phyloP scores from a whole-genome alignment of 148 eudicot species.

The Chenopodium formosanum region DNA sequence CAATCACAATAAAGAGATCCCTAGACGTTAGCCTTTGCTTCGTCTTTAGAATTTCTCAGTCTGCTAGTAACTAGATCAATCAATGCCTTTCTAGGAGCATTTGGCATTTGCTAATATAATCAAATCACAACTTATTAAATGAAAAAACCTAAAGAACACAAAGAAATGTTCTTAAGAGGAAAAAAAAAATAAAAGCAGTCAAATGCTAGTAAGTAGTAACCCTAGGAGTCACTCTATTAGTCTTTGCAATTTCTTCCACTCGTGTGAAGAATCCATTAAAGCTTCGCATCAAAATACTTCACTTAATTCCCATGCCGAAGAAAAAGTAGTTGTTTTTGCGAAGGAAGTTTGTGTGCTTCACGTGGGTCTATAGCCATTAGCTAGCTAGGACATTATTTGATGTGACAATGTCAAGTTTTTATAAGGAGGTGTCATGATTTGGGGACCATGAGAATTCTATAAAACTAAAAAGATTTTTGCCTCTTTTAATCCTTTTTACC shows the following conservation, averaged over 20 bases:
- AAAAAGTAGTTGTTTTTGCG: neutral
- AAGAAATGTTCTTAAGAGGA: neutral
- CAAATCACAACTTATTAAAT: too few species aligned
- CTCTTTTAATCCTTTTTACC: neutral
- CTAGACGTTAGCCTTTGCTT: too few species aligned
- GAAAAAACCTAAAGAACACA: neutral
- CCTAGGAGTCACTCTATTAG: constrained; percentile 1
- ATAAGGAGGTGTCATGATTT: neutral
- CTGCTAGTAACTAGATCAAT: neutral
- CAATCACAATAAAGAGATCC: too few species aligned
- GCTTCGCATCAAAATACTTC: neutral
- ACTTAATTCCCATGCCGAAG: too few species aligned
- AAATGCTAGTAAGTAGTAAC: constrained; percentile 8
- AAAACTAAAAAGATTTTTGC: neutral
- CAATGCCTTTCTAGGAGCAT: neutral
- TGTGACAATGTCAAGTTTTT: neutral
- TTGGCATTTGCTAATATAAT: constrained; percentile 2
- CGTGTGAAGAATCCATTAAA: constrained; percentile 7
- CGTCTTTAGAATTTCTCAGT: neutral
- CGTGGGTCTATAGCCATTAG: neutral
- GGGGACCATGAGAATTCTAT: neutral
- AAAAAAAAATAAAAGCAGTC: constrained; percentile 1
- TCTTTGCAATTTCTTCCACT: constrained; percentile 4
- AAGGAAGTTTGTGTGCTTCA: neutral
- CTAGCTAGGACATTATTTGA: neutral